A percentile compares a stretch with the other conserved stretches of the same genome.
phyloP scores from a whole-genome alignment of 1,284 basidiomycete genomes.

The Rhodotorula sp. region DNA sequence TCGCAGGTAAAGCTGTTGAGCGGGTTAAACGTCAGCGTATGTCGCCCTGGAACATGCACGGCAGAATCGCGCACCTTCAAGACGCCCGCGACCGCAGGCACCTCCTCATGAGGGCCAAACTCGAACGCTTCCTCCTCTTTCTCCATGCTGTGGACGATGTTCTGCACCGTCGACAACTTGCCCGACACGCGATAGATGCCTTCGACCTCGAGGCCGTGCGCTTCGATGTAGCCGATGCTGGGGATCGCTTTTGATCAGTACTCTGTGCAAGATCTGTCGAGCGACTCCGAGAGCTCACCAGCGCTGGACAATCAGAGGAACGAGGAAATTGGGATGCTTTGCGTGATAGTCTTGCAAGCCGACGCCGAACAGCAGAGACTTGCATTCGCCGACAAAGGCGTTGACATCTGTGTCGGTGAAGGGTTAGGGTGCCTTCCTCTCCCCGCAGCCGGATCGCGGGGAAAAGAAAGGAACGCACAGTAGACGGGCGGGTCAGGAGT shows the following conservation, averaged over 20 bases:
- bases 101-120: constrained; percentile 75
- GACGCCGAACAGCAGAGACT: constrained; percentile 82
- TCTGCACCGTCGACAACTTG: constrained; percentile 29
- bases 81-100: constrained; percentile 83
- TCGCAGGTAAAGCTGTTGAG: constrained; percentile 70
- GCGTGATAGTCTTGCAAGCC: constrained; percentile 88
- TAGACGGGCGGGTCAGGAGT: constrained; percentile 62
- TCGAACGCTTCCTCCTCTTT: constrained; percentile 80
- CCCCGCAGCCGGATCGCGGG: constrained; percentile 4
- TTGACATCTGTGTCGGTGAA: constrained; percentile 65
- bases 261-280: constrained; percentile 33
- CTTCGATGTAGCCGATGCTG: constrained; percentile 40
- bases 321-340: constrained; percentile 60
- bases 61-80: constrained; percentile 61
- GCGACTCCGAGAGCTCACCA: constrained; percentile 17
- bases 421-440: neutral
- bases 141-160: constrained; percentile 86
- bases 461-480: constrained; percentile 50
- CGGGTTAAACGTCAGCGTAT: neutral
- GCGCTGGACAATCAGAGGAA: constrained; percentile 71
- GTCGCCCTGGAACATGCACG: constrained; percentile 44
- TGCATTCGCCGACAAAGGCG: constrained; percentile 80
- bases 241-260: neutral
- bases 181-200: constrained; percentile 69
- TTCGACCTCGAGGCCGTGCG: constrained; percentile 69